phyloP scores from a whole-genome alignment of 805 yeast species.

The Wickerhamomyces chambardii region DNA sequence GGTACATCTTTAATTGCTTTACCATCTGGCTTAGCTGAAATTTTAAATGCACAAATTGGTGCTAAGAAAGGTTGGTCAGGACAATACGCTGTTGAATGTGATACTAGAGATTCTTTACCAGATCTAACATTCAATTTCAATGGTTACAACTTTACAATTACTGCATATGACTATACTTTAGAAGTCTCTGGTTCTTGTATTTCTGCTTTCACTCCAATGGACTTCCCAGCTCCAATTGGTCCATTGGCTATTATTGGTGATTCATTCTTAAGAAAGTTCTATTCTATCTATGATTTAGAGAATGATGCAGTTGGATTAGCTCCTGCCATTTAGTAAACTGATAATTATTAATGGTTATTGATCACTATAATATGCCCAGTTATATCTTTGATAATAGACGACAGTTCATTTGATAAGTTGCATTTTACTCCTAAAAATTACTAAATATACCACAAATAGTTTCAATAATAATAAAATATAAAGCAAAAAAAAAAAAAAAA shows the following conservation, averaged over 20 bases:
- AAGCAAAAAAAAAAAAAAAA: no score
- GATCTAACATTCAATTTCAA: slow-evolving; percentile 85
- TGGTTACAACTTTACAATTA: slow-evolving; percentile 86
- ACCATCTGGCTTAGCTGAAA: slow-evolving; percentile 94
- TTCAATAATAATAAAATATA: no score
- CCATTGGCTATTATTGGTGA: slow-evolving; percentile 96
- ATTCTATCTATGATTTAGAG: slow-evolving; percentile 88
- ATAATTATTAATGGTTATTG: no score
- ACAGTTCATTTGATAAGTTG: no score
- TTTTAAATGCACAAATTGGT: slow-evolving; percentile 91
- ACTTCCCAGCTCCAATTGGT: slow-evolving; percentile 94
- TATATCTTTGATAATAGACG: no score
- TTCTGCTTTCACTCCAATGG: slow-evolving; percentile 95
- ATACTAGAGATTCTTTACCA: slow-evolving; percentile 72
- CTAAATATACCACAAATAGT: no score
- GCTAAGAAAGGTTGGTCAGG: slow-evolving; percentile 98
- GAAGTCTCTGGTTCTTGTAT: slow-evolving; percentile 94
- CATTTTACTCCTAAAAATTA: no score
- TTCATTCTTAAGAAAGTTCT: slow-evolving; percentile 91
- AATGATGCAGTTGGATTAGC: slow-evolving; percentile 95
- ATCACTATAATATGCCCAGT: no score
- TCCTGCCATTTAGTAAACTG: slow-evolving; percentile 51
- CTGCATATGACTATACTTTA: slow-evolving; percentile 86
- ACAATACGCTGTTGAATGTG: slow-evolving; percentile 92
- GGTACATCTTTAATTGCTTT: slow-evolving; percentile 95